phyloP scores from a whole-genome alignment of 2,329 filamentous ascomycete genomes.

The Akanthomyces uredinophilus region DNA sequence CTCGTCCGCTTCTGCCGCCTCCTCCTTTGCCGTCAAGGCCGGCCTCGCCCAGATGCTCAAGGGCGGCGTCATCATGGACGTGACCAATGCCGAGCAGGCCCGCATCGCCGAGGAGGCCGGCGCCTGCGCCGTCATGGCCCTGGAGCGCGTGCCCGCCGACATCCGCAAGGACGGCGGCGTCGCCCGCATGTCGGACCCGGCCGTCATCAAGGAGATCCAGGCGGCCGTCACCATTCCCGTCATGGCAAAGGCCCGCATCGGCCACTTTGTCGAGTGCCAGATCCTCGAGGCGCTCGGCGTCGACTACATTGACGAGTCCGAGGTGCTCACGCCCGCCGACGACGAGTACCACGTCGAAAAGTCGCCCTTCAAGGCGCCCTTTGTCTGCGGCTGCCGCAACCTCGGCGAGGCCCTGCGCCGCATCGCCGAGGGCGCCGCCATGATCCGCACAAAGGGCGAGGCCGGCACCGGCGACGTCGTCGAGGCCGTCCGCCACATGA shows the following conservation, averaged over 20 bases:
- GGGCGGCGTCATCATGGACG: slow-evolving; percentile 99
- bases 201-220: slow-evolving; percentile 95
- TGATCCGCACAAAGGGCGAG: slow-evolving; percentile 99
- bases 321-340: slow-evolving; percentile 95
- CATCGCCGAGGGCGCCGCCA: slow-evolving; percentile 89
- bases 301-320: slow-evolving; percentile 97
- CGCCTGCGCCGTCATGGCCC: slow-evolving; percentile 94
- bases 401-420: slow-evolving; percentile 87
- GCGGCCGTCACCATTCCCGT: slow-evolving; percentile 92
- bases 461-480: slow-evolving; percentile 96
- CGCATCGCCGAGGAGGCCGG: slow-evolving; percentile 97
- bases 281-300: slow-evolving; percentile 92
- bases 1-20: slow-evolving; percentile 31
- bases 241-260: slow-evolving; percentile 98
- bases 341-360: slow-evolving; percentile 90
- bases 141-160: slow-evolving; percentile 95
- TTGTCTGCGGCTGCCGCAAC: slow-evolving; percentile 94
- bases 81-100: slow-evolving; percentile 87
- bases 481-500: slow-evolving; percentile 94
- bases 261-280: slow-evolving; percentile 97
- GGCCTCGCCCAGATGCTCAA: slow-evolving; percentile 97
- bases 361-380: slow-evolving; percentile 73
- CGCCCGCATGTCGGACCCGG: slow-evolving; percentile 91
- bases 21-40: slow-evolving; percentile 83
- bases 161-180: slow-evolving; percentile 91